These are phyloP conservation scores for Volvox carteri DNA, from an alignment of 163 green algal species.

Conservation along the genomic window DNA sequence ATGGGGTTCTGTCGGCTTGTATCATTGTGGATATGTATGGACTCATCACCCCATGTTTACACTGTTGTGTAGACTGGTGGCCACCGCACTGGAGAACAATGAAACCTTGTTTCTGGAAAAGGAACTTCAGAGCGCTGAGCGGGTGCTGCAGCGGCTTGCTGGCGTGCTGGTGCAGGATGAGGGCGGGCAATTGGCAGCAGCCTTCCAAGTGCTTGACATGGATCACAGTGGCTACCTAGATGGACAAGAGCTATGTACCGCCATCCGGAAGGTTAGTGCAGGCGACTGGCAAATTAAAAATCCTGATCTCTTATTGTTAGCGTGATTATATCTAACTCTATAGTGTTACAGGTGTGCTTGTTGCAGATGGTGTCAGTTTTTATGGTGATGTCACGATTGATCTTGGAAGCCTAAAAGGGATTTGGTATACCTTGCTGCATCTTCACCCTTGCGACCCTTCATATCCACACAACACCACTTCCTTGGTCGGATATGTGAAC, in stretches of 20 bases:
- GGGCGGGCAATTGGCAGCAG: background rate
- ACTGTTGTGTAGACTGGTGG: conserved; percentile 25
- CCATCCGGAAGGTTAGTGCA: conserved; percentile 7
- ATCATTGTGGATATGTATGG: too few relatives aligned
- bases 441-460: background rate
- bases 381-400: background rate
- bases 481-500: background rate
- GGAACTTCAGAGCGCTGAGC: conserved; percentile 28
- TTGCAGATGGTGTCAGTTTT: background rate
- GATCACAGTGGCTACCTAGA: conserved; percentile 44
- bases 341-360: background rate
- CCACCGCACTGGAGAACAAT: background rate
- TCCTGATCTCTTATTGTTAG: background rate
- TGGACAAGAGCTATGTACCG: conserved; percentile 23
- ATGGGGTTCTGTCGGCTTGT: too few relatives aligned
- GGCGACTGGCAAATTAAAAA: too few relatives aligned
- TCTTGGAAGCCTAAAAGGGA: background rate
- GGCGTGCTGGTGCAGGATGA: background rate
- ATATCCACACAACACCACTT: too few relatives aligned
- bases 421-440: background rate
- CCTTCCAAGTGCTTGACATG: background rate
- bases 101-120: background rate
- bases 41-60: background rate
- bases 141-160: conserved; percentile 20
- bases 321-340: background rate